A percentile compares a stretch with the other conserved stretches of the same genome.
phyloP scores from a whole-genome alignment of 352 stramenopile species.

The Globisporangium acanthophoron region DNA sequence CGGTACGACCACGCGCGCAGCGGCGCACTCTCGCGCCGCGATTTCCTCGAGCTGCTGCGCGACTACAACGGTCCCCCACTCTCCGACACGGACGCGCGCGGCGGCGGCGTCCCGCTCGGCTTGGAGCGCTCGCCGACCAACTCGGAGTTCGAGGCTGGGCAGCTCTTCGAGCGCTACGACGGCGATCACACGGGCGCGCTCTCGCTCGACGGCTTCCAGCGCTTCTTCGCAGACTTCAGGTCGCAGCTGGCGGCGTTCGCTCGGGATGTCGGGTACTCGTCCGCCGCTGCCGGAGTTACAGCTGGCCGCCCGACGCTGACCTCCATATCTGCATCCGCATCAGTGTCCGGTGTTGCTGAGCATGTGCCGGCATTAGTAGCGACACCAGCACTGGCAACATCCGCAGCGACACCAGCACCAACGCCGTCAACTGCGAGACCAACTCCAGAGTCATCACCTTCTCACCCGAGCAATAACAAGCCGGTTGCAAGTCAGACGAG shows the following conservation, averaged over 20 bases:
- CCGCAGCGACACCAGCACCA: background rate
- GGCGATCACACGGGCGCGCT: conserved; percentile 48
- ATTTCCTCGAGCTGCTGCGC: conserved; percentile 66
- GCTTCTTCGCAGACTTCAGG: conserved; percentile 74
- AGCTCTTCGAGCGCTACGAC: conserved; percentile 83
- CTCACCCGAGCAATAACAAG: background rate
- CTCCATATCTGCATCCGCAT: background rate
- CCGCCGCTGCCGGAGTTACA: too few species aligned
- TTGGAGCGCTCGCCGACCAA: conserved; percentile 69
- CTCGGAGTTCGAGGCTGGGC: conserved; percentile 79
- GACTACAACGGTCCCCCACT: conserved; percentile 56
- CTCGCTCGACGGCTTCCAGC: conserved; percentile 56
- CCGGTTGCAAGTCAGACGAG: too few species aligned
- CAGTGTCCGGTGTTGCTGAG: background rate
- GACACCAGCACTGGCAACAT: too few species aligned
- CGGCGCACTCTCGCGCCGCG: conserved; percentile 42
- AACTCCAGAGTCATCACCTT: background rate
- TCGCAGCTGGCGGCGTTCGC: conserved; percentile 58
- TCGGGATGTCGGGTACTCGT: conserved; percentile 43
- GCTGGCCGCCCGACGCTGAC: too few species aligned
- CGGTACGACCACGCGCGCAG: conserved; percentile 60
- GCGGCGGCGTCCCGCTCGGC: conserved; percentile 25
- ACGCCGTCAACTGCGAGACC: background rate
- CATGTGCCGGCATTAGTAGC: too few species aligned
- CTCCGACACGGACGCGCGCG: conserved; percentile 48